Evolutionary conservation across 2,329 filamentous ascomycete species (phyloP).

Genomic region (Camillea tinctor): DNA sequence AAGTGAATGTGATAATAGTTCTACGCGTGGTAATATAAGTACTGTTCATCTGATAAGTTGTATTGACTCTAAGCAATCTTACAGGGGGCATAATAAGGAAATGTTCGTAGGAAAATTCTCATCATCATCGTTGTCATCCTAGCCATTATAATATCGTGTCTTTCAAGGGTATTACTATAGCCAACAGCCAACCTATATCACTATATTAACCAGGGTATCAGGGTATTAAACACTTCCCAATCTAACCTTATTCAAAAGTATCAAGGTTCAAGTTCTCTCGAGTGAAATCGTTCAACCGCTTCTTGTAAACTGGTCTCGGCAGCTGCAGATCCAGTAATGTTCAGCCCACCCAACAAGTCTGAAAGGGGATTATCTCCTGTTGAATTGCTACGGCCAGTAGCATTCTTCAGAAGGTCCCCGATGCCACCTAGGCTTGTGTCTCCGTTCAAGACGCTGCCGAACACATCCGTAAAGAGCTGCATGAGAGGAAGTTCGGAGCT

Average conservation of each 20-base stretch:
- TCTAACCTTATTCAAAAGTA: too few relatives aligned
- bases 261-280: neutral
- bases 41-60: too few relatives aligned
- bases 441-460: slow-evolving; percentile 6
- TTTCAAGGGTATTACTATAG: too few relatives aligned
- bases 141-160: too few relatives aligned
- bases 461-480: slow-evolving; percentile 17
- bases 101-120: too few relatives aligned
- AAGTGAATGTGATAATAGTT: too few relatives aligned
- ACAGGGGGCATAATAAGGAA: too few relatives aligned
- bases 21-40: too few relatives aligned
- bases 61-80: too few relatives aligned
- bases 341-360: neutral
- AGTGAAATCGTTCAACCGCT: neutral
- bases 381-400: neutral
- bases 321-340: neutral
- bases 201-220: too few relatives aligned
- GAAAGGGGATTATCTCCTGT: neutral
- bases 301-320: neutral
- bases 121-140: too few relatives aligned
- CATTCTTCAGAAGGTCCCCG: neutral
- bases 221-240: neutral
- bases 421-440: slow-evolving; percentile 4
- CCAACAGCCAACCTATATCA: too few relatives aligned
- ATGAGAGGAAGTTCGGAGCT: slow-evolving; percentile 20